Evolutionary conservation across 2,329 filamentous ascomycete species (phyloP).

Genomic region (Cytospora piceae): DNA sequence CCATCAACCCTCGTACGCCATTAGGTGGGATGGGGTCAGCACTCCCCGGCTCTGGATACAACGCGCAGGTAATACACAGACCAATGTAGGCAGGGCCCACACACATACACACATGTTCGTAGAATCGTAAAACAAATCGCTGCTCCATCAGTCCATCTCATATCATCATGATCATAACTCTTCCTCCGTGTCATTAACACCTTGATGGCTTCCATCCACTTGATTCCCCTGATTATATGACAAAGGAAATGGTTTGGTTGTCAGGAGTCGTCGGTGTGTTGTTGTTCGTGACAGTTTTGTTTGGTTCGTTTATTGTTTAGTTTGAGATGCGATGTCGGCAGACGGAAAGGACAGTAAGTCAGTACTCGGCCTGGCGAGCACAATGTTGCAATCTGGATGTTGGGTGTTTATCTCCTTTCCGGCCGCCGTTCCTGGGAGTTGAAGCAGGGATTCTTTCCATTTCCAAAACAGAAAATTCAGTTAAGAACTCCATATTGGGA

Average conservation of each 20-base stretch:
- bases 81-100: conserved; percentile 32
- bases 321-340: conserved; percentile 33
- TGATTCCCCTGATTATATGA: conserved; percentile 30
- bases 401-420: conserved; percentile 29
- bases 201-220: conserved; percentile 24
- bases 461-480: conserved; percentile 15
- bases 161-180: background rate
- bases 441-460: conserved; percentile 20
- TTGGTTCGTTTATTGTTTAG: conserved; percentile 1
- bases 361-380: conserved; percentile 6
- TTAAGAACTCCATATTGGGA: conserved; percentile 27
- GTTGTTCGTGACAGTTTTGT: conserved; percentile 20
- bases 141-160: conserved; percentile 31
- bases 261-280: conserved; percentile 13
- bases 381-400: conserved; percentile 21
- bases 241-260: conserved; percentile 33
- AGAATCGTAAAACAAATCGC: conserved; percentile 23
- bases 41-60: conserved; percentile 30
- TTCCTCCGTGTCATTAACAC: background rate
- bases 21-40: conserved; percentile 27
- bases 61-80: conserved; percentile 31
- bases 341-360: conserved; percentile 28
- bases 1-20: conserved; percentile 36
- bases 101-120: conserved; percentile 22
- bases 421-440: conserved; percentile 19